Evolutionary conservation across 805 yeast species (phyloP), one percentile per base, ranked within the genome.

Genomic region (Komagataella ulmi): DNA sequence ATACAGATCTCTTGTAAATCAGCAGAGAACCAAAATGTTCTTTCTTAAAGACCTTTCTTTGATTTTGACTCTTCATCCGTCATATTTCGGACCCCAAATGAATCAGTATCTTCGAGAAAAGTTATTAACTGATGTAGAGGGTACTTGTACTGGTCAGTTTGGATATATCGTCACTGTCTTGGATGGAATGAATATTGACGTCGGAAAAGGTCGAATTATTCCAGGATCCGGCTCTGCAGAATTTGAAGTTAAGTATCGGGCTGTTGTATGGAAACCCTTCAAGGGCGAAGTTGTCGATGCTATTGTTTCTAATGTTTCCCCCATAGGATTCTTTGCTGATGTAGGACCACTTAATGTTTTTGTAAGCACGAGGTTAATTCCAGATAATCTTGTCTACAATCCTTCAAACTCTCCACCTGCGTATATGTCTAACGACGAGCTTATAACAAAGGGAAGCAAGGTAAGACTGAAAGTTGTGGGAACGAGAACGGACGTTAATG

Each of bases 261-360:
- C 99, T 0, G 90, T 93, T 50, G 97, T 93, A 40, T 93, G 97
- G 95, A 86, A 91, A 62, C 99, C 99, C 3, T 93, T 93, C 71
- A 93, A 93, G 69, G 99, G 98, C 43, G 99, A 93, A 68, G 99
- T 93, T 6, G 98, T 93, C 23, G 99, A 93, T 67, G 99, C 95
- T 5, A 82, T 91, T 21, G 98, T 93, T 14, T 86, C 96, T 12
- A 86, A 88, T 36, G 97, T 95, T 49, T 88, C 85, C 66, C 88
- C 80, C 62, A 85, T 91, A 83, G 99, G 99, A 7, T 88, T 93
- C 58, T 93, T 93, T 65, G 98, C 96, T 44, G 97, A 93, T 67
- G 99, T 93, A 24, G 99, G 99, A 0, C 99, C 99, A 14, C 73
- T 93, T 64, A 82, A 90, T 21, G 97, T 93, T 45, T 93, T 93